phyloP scores from a whole-genome alignment of 768 basidiomycete genomes.

The Collybiopsis luxurians region DNA sequence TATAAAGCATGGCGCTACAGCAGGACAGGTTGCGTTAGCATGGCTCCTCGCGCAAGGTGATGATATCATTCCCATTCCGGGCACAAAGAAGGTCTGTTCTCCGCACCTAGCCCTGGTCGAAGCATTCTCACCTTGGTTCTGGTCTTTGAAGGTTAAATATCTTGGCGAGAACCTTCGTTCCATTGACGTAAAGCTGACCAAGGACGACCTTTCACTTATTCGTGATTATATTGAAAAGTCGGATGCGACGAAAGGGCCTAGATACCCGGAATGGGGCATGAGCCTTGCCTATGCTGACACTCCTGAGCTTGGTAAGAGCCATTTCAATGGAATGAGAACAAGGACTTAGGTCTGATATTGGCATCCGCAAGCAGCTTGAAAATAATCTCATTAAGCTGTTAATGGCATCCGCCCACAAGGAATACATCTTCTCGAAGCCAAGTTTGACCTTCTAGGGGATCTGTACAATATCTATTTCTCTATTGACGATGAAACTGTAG shows the following conservation, averaged over 20 bases:
- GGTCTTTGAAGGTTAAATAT: conserved; percentile 23
- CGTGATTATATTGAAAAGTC: conserved; percentile 11
- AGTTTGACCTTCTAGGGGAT: too few relatives aligned
- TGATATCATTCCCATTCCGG: conserved; percentile 36
- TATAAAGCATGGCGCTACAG: conserved; percentile 31
- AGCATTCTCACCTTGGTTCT: neutral
- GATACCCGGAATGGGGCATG: conserved; percentile 3
- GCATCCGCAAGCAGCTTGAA: too few relatives aligned
- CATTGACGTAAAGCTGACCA: conserved; percentile 21
- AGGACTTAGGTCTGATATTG: too few relatives aligned
- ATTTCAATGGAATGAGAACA: too few relatives aligned
- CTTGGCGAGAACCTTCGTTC: conserved; percentile 38
- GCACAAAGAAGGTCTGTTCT: conserved; percentile 28
- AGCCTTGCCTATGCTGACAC: neutral
- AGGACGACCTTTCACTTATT: conserved; percentile 27
- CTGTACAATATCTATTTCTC: too few relatives aligned
- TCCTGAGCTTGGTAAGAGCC: neutral
- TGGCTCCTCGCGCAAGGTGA: conserved; percentile 35
- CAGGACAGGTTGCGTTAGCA: conserved; percentile 42
- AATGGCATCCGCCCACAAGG: too few relatives aligned
- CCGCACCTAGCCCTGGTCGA: neutral
- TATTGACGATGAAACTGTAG: too few relatives aligned
- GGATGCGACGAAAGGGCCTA: neutral
- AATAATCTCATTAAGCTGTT: too few relatives aligned
- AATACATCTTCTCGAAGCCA: too few relatives aligned